A percentile compares a stretch with the other conserved stretches of the same genome.
Evolutionary conservation across 306 rosid genomes (phyloP).

Genomic region (Cucumis hystrix): DNA sequence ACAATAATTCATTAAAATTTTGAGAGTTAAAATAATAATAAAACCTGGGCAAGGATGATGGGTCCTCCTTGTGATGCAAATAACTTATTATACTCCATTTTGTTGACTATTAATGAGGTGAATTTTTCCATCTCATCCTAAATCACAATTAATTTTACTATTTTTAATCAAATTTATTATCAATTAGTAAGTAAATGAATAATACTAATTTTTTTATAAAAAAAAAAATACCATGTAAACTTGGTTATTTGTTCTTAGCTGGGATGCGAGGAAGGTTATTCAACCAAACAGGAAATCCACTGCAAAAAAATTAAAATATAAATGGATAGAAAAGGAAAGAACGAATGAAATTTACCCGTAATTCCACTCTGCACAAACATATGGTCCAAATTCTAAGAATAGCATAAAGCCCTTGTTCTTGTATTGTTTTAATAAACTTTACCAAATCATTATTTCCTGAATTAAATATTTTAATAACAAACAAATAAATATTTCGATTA

Average conservation of each 20-base stretch:
- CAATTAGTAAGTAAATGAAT: too few relatives aligned
- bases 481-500: background rate
- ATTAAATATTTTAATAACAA: too few relatives aligned
- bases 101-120: background rate
- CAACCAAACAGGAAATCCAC: constrained; percentile 44
- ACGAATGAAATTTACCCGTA: constrained; percentile 15
- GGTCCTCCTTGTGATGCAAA: constrained; percentile 3
- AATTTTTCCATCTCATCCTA: background rate
- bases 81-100: background rate
- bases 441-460: constrained; percentile 18
- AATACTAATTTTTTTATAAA: too few relatives aligned
- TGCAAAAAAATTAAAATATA: background rate
- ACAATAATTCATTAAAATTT: too few relatives aligned
- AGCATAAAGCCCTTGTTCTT: constrained; percentile 9
- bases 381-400: constrained; percentile 40
- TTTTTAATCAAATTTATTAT: too few relatives aligned
- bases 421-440: constrained; percentile 18
- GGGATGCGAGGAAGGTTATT: constrained; percentile 20
- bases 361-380: constrained; percentile 39
- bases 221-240: constrained; percentile 14
- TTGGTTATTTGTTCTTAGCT: constrained; percentile 14
- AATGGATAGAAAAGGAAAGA: background rate
- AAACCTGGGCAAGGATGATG: background rate
- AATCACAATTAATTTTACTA: background rate
- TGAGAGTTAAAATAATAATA: too few relatives aligned